phyloP scores from a whole-genome alignment of 208 protist genomes.

The Trypanosoma boissoni region DNA sequence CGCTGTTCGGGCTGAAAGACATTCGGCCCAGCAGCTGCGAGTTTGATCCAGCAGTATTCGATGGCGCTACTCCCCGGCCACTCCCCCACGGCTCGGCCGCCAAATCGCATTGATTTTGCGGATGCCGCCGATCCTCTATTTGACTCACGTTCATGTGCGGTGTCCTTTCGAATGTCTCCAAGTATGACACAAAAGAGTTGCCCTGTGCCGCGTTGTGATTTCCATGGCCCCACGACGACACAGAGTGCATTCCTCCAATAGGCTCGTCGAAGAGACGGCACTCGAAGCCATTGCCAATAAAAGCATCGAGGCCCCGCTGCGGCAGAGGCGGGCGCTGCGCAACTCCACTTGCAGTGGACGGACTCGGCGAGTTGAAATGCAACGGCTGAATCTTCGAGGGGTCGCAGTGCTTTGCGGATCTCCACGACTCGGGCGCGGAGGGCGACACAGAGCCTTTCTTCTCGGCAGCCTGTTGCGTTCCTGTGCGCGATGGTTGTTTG shows the following conservation, averaged over 20 bases:
- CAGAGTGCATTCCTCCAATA: not conserved
- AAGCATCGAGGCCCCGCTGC: not conserved
- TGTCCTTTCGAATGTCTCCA: not conserved
- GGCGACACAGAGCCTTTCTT: too few species aligned
- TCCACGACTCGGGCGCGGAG: too few species aligned
- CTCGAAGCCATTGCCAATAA: not conserved
- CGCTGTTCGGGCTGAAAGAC: not conserved
- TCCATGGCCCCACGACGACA: not conserved
- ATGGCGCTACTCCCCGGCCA: not conserved
- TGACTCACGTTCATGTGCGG: not conserved
- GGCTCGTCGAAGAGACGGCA: constrained; percentile 20
- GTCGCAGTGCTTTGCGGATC: too few species aligned
- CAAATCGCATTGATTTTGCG: not conserved
- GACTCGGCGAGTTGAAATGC: not conserved
- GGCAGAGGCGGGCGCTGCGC: too few species aligned
- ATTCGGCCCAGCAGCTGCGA: not conserved
- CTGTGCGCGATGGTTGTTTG: too few species aligned
- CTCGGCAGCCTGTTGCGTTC: too few species aligned
- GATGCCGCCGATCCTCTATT: not conserved
- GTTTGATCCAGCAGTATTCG: not conserved
- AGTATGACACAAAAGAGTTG: not conserved
- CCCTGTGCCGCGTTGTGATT: not conserved
- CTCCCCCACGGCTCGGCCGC: not conserved
- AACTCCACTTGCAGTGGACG: not conserved
- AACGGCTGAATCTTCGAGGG: not conserved